These are phyloP conservation scores for Cryptosporidium meleagridis DNA, from an alignment of 169 alveolate genomes.

Conservation along the genomic window DNA sequence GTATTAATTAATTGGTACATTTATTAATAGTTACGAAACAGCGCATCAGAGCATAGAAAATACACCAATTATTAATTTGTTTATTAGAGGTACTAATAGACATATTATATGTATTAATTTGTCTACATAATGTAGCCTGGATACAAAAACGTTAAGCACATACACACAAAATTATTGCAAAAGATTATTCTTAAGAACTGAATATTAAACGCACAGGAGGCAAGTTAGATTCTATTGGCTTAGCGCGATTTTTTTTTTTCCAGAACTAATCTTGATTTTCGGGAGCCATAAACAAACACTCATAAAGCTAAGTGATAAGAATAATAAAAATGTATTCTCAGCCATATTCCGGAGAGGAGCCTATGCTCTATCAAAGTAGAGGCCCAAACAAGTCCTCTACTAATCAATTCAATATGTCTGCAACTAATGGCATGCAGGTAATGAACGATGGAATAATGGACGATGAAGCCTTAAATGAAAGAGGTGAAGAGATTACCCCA, in stretches of 20 bases:
- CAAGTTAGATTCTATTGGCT: constrained; percentile 18
- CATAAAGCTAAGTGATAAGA: not conserved
- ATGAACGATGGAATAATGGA: constrained; percentile 69
- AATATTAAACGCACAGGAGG: constrained; percentile 3
- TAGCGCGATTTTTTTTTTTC: not conserved
- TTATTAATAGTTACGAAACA: not conserved
- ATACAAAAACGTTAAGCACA: constrained; percentile 15
- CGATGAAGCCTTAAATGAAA: constrained; percentile 59
- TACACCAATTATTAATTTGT: not conserved
- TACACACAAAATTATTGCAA: constrained; percentile 28
- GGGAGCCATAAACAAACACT: not conserved
- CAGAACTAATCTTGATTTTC: not conserved
- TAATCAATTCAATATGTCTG: constrained; percentile 46
- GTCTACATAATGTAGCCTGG: constrained; percentile 42
- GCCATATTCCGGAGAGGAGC: constrained; percentile 61
- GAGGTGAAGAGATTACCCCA: constrained; percentile 71
- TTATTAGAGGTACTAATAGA: constrained; percentile 9
- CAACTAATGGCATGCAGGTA: constrained; percentile 64
- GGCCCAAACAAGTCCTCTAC: constrained; percentile 43
- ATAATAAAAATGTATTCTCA: constrained; percentile 41
- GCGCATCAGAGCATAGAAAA: not conserved
- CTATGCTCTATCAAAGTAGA: constrained; percentile 62
- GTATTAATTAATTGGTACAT: constrained; percentile 1
- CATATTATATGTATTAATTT: constrained; percentile 25
- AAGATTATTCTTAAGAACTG: not conserved